phyloP scores from a whole-genome alignment of 1,139 yeast genomes.

The Yamadazyma sp. region DNA sequence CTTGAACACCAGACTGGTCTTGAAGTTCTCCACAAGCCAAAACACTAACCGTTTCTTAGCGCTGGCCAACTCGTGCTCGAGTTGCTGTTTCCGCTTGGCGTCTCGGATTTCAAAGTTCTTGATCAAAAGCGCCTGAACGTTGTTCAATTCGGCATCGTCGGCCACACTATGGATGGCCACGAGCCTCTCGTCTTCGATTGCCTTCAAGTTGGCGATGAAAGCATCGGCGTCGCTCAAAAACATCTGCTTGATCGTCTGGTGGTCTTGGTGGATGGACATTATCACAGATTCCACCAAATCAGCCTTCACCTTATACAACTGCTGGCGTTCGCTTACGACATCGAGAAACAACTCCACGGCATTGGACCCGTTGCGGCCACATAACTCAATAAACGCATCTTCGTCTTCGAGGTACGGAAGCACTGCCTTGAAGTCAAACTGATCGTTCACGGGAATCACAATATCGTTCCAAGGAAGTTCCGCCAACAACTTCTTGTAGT shows the following conservation, averaged over 20 bases:
- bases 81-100: constrained; percentile 11
- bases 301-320: constrained; percentile 55
- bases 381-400: constrained; percentile 55
- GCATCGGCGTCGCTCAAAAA: constrained; percentile 18
- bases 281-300: constrained; percentile 47
- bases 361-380: constrained; percentile 80
- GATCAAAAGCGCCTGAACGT: constrained; percentile 26
- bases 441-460: constrained; percentile 49
- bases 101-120: constrained; percentile 22
- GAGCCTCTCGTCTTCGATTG: constrained; percentile 30
- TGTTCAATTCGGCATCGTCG: constrained; percentile 18
- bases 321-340: constrained; percentile 60
- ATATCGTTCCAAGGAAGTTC: constrained; percentile 37
- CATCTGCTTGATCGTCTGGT: constrained; percentile 13
- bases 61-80: constrained; percentile 3
- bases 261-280: constrained; percentile 7
- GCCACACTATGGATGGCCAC: constrained; percentile 15
- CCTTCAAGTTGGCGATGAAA: constrained; percentile 21
- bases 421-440: constrained; percentile 60
- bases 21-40: constrained; percentile 15
- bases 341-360: constrained; percentile 83
- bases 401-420: constrained; percentile 55
- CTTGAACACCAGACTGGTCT: constrained; percentile 10
- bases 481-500: constrained; percentile 49
- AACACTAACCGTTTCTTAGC: constrained; percentile 6